Base-by-base conservation (phyloP, 2,329 filamentous ascomycete genomes). In the Sclerotiophoma versabilis region DNA sequence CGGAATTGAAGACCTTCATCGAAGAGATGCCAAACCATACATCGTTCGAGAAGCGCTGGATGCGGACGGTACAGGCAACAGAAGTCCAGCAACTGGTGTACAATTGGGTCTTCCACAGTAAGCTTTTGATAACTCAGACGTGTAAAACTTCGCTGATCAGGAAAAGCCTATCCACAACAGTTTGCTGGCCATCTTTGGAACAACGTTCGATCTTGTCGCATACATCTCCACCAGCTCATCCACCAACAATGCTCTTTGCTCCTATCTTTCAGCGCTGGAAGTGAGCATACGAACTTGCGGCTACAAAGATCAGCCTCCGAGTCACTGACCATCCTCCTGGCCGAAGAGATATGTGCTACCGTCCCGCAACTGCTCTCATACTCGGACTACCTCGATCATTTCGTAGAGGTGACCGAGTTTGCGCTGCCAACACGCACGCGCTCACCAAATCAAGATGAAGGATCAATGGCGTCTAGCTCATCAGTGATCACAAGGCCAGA, bases 131-230 rank as follows among this genome's bases (percentile, higher is more conserved):
- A n/a, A 2, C 5, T 27, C 5, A 25, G 5, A 3, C 12, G 19
- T 7, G 11, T 33, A 3, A 11, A 15, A 5, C 4, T 25, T 32
- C 2, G 48, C 53, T 58, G 29, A 60, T 30, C 5, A 17, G 15
- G 8, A 8, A 3, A 27, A 63, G 60, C 62, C 11, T 66, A 67
- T 26, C 56, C 60, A 8, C 57, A 57, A 34, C 60, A 56, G 4
- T 62, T 66, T 12, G 58, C 62, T 1, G 64, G 65, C 12, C 63
- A 66, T 46, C 33, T 69, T 2, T 70, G 64, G 67, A 71, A 71
- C 41, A 68, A 63, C 17, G 43, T 65, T 9, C 63, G 66, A 11
- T 58, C 59, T 5, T 59, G 52, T n/a, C 63, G 65, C 36, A 46
- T 70, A 6, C 62, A 66, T 17, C 51, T 69, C 6, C 65, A 69